Base-by-base conservation (phyloP, 768 basidiomycete genomes). In the Steccherinum ochraceum region DNA sequence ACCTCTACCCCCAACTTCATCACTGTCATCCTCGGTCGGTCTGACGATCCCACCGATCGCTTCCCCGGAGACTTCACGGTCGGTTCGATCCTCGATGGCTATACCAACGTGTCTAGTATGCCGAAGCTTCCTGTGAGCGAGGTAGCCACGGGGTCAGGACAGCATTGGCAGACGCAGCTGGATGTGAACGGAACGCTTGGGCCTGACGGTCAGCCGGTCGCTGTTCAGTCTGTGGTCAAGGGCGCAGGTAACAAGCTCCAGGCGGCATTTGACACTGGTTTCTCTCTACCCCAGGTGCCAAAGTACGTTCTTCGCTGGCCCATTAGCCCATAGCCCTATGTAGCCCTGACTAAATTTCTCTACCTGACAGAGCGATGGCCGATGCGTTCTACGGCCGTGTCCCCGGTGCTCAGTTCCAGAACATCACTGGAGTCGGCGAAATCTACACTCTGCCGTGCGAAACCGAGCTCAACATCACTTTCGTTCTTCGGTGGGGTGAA, bases 371-470 rank as follows among this genome's bases (percentile, higher is more conserved):
- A 27, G 54, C 49, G 20, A 57, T 63, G 16, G 49, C 67, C 1
- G 65, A 64, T 19, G 67, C 66, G n/a, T 69, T 71, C 43, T 70
- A 69, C 52, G 58, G 60, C 12, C 58, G 66, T 16, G 58, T 69
- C 0, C 67, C 64, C 0, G 67, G 63, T 12, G 67, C 69, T 13
- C 53, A 54, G 25, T 58, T 61, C 12, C 50, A 51, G 24, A 56
- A 49, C n/a, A 49, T 61, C 16, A 45, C 54, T 10, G 53, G 53
- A 26, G 47, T 59, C 11, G 61, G 61, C 1, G 52, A 56, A 10
- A 61, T 61, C 12, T 71, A 69, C 65, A 56, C 59, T 3, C 40
- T 71, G 18, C 69, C 69, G 3, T 70, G 69, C 54, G 48, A 56
- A 18, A 56, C 58, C 23, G 63, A 68, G 49, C 56, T 69, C n/a